Conservation (phyloP, 768 basidiomycete genomes). For the Nidularia sp. region DNA sequence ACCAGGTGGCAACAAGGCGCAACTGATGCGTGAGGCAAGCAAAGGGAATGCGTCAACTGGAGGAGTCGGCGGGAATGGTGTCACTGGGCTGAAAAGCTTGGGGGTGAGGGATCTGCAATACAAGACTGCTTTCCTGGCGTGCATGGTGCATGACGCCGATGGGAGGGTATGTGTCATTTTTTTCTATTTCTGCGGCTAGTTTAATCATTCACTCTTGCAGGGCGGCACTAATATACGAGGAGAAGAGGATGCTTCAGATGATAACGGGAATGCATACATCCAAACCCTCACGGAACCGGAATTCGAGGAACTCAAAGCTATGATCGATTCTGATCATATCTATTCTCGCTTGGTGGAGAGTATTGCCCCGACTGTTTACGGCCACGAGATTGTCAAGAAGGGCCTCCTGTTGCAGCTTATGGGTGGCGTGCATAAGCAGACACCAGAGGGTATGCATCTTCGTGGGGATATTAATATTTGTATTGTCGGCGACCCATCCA, state of each 20-base stretch:
- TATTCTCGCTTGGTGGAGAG: constrained; percentile 91
- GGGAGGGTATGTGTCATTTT: constrained; percentile 59
- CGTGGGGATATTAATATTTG: constrained; percentile 98
- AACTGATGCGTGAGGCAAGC: constrained; percentile 84
- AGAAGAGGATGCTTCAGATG: constrained; percentile 78
- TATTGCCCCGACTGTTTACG: constrained; percentile 97
- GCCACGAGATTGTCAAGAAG: constrained; percentile 99
- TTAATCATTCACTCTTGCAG: constrained; percentile 30
- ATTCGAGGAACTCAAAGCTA: constrained; percentile 88
- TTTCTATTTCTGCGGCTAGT: not conserved
- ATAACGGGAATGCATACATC: constrained; percentile 80
- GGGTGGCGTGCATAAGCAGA: constrained; percentile 98
- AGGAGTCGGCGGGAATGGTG: constrained; percentile 72
- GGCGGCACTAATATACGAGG: constrained; percentile 85
- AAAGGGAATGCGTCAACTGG: constrained; percentile 58
- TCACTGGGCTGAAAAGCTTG: constrained; percentile 89
- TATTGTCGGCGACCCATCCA: constrained; percentile 95
- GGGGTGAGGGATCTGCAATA: constrained; percentile 96
- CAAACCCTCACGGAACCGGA: constrained; percentile 89
- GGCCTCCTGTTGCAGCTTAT: constrained; percentile 93
- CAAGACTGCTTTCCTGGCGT: constrained; percentile 97
- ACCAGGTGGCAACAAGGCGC: constrained; percentile 89
- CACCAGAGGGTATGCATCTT: constrained; percentile 94
- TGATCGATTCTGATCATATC: constrained; percentile 94
- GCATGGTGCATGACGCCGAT: constrained; percentile 94